Evolutionary conservation across 768 basidiomycete species (phyloP).

Genomic region (Cubamyces lactineus): DNA sequence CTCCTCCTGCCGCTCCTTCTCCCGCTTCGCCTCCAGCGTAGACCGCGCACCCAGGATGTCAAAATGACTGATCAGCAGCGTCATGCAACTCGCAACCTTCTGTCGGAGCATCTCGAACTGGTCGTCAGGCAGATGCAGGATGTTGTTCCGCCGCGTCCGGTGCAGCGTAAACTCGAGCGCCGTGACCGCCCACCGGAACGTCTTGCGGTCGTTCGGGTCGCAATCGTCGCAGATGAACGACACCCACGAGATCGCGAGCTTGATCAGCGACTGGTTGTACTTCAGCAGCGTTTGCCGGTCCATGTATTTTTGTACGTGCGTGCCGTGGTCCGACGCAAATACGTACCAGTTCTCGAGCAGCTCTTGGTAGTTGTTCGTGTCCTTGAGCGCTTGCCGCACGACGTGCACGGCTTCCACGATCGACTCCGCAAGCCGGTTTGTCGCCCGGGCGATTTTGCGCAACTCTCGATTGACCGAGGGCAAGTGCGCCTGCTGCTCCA

Average conservation of each 20-base stretch:
- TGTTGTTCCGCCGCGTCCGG: constrained; percentile 86
- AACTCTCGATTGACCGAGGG: constrained; percentile 89
- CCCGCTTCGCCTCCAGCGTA: constrained; percentile 82
- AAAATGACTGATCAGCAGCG: constrained; percentile 94
- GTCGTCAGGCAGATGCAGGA: constrained; percentile 82
- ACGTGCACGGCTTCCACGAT: constrained; percentile 92
- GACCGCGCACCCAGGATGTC: constrained; percentile 96
- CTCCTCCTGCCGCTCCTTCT: constrained; percentile 84
- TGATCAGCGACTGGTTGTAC: constrained; percentile 84
- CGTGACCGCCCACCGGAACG: constrained; percentile 97
- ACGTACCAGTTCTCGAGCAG: constrained; percentile 91
- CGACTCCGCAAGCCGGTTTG: constrained; percentile 87
- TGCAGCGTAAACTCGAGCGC: constrained; percentile 91
- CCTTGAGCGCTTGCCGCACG: constrained; percentile 69
- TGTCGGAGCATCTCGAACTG: constrained; percentile 91
- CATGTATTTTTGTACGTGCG: constrained; percentile 88
- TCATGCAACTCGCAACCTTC: constrained; percentile 96
- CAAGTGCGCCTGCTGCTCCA: constrained; percentile 88
- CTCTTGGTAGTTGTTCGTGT: constrained; percentile 73
- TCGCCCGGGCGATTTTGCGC: constrained; percentile 86
- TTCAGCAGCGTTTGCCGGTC: constrained; percentile 68
- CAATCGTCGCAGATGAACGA: constrained; percentile 99
- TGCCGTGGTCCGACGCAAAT: constrained; percentile 96
- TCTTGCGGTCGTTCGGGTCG: constrained; percentile 92
- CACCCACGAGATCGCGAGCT: constrained; percentile 95